Evolutionary conservation across 768 basidiomycete genomes (phyloP).

Genomic region (Naganishia onofrii): DNA sequence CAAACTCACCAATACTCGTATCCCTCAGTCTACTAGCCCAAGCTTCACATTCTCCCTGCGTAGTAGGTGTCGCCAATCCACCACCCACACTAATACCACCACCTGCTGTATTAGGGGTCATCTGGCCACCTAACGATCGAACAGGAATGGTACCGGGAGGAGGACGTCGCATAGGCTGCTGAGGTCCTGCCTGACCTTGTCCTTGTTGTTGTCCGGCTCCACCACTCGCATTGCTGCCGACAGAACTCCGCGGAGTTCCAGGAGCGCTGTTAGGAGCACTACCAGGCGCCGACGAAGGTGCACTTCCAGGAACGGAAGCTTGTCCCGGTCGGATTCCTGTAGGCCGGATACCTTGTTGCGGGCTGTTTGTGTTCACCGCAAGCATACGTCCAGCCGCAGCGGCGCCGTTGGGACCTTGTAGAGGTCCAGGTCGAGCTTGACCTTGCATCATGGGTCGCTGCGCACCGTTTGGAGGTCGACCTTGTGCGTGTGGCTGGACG

Average conservation of each 20-base stretch:
- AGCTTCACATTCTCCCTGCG: constrained; percentile 46
- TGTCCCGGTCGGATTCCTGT: constrained; percentile 6
- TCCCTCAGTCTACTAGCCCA: constrained; percentile 46
- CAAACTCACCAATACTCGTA: constrained; percentile 38
- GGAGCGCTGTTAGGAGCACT: constrained; percentile 20
- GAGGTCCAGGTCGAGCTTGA: constrained; percentile 15
- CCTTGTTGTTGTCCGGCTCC: constrained; percentile 10
- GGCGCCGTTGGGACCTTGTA: constrained; percentile 16
- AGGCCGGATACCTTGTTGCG: constrained; percentile 4
- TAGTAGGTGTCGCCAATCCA: constrained; percentile 40
- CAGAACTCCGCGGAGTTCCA: constrained; percentile 11
- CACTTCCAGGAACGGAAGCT: constrained; percentile 1
- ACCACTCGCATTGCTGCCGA: constrained; percentile 6
- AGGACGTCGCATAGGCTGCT: constrained; percentile 9
- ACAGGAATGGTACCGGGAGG: constrained; percentile 2
- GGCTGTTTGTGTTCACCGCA: background rate
- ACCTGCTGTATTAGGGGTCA: background rate
- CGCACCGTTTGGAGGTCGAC: constrained; percentile 7
- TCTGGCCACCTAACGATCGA: background rate
- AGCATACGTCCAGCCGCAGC: constrained; percentile 14
- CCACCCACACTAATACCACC: constrained; percentile 20
- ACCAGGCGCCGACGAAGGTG: constrained; percentile 17
- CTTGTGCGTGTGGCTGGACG: constrained; percentile 16
- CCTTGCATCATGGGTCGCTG: constrained; percentile 8
- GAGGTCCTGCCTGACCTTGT: constrained; percentile 7